Evolutionary conservation across 2,329 filamentous ascomycete genomes (phyloP).

Genomic region (Botrytis paeoniae): DNA sequence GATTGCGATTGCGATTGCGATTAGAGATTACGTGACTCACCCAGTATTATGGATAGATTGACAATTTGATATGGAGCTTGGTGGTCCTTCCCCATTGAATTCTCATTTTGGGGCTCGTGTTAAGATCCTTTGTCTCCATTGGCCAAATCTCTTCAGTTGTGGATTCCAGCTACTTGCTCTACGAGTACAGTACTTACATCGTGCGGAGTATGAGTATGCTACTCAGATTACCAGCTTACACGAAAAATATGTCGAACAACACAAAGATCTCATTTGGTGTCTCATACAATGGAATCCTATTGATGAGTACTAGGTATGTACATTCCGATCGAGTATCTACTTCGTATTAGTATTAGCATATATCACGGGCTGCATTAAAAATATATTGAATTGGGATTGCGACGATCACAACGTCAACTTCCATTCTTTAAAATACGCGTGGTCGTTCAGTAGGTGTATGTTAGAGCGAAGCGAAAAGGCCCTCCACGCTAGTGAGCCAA

Average conservation of each 20-base stretch:
- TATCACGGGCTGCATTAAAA: background rate
- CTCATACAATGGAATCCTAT: background rate
- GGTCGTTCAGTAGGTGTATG: background rate
- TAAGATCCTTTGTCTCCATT: background rate
- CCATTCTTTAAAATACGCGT: background rate
- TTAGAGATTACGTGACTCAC: constrained; percentile 2
- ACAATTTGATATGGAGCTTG: background rate
- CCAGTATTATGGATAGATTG: background rate
- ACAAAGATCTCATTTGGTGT: background rate
- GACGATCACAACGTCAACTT: background rate
- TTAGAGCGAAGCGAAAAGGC: background rate
- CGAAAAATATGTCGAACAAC: background rate
- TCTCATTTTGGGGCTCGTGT: background rate
- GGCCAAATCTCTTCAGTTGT: background rate
- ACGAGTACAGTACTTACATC: background rate
- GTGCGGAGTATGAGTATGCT: background rate
- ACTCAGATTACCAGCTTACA: background rate
- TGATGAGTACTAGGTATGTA: background rate
- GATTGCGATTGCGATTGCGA: background rate
- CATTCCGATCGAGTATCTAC: background rate
- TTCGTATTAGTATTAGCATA: background rate
- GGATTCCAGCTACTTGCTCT: background rate
- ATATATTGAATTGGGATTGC: background rate
- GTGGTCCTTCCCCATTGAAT: background rate
- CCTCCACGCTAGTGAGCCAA: background rate